Evolutionary conservation across 768 basidiomycete species (phyloP).

Genomic region (Phanerochaete carnosa): DNA sequence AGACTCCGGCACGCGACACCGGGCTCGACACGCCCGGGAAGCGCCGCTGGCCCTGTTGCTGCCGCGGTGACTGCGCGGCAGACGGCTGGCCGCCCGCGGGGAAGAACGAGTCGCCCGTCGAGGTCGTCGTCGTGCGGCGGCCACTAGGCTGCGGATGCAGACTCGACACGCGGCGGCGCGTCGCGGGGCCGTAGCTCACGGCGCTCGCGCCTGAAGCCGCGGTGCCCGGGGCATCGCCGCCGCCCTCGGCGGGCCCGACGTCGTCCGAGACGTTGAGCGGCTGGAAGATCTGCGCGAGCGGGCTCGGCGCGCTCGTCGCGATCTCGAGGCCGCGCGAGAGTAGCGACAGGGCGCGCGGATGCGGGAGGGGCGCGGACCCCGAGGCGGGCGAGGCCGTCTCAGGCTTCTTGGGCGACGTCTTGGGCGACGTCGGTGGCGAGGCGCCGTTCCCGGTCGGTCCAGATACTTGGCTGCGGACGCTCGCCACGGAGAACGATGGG

Average conservation of each 20-base stretch:
- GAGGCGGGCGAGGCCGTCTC: slow-evolving; percentile 13
- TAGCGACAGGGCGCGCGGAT: slow-evolving; percentile 43
- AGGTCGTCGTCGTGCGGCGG: slow-evolving; percentile 21
- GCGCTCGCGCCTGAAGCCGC: slow-evolving; percentile 16
- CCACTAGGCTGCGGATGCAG: slow-evolving; percentile 1
- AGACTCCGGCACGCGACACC: slow-evolving; percentile 3
- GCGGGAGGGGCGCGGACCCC: slow-evolving; percentile 19
- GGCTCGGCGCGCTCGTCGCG: slow-evolving; percentile 46
- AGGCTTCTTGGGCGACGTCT: not conserved
- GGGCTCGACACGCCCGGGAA: slow-evolving; percentile 14
- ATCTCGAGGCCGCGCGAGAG: slow-evolving; percentile 35
- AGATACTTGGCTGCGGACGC: not conserved
- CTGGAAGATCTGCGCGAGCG: slow-evolving; percentile 73
- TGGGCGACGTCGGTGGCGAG: not conserved
- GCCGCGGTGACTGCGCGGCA: too few relatives aligned
- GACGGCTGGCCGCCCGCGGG: not conserved
- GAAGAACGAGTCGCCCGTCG: not conserved
- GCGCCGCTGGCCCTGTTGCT: slow-evolving; percentile 10
- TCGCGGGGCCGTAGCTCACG: slow-evolving; percentile 37
- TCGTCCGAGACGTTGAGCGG: slow-evolving; percentile 39
- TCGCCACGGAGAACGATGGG: not conserved
- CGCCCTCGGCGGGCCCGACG: not conserved
- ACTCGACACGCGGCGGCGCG: slow-evolving; percentile 37
- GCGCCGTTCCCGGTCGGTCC: not conserved
- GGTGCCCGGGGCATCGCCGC: slow-evolving; percentile 6